Base-by-base conservation (phyloP, 2,329 filamentous ascomycete genomes). In the Aspergillus viridinutans region DNA sequence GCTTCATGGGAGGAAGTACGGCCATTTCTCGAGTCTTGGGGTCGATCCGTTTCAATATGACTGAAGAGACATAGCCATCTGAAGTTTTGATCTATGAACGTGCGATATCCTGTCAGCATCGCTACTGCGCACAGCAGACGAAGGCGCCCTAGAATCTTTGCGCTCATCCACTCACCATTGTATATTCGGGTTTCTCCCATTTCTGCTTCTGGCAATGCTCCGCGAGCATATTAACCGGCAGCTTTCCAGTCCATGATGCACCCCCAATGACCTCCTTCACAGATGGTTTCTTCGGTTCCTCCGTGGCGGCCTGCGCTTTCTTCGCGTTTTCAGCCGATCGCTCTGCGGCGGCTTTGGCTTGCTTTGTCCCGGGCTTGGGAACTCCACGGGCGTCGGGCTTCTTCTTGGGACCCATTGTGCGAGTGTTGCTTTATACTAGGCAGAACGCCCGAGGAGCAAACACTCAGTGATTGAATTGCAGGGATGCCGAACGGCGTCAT, bases 161-260 rank as follows among this genome's bases (percentile, higher is more conserved):
- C 8, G 42, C 43, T 23, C 43, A 23, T 14, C 14, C 21, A 12
- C 76, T 71, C 77, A 88, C 85, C 78, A 91, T 90, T 62, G 88
- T 89, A 74, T 96, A 99, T 61, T 96, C 92, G 1, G 93, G 93
- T 71, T 88, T 93, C 63, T 91, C 90, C 94, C 94, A 99, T 71
- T 90, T 91, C 73, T 96, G 90, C 74, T 93, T 95, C 76, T 96
- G 92, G 68, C 92, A 97, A 76, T 96, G 90, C 79, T 97, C 94
- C 38, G 90, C 90, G 61, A 97, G 84, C 67, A 97, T 82, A 71
- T 96, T 97, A 62, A 97, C 90, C 1, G 94, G 94, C 32, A 99
- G 79, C 73, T 99, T 99, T 43, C 94, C 94, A 0, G 94, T 99
- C 94, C 94, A 99, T 65, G 92, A 97, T 57, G 91, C 86, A 50